These are phyloP conservation scores for Plasmodium sp. DNA, from an alignment of 169 alveolate species.

Conservation along the genomic window DNA sequence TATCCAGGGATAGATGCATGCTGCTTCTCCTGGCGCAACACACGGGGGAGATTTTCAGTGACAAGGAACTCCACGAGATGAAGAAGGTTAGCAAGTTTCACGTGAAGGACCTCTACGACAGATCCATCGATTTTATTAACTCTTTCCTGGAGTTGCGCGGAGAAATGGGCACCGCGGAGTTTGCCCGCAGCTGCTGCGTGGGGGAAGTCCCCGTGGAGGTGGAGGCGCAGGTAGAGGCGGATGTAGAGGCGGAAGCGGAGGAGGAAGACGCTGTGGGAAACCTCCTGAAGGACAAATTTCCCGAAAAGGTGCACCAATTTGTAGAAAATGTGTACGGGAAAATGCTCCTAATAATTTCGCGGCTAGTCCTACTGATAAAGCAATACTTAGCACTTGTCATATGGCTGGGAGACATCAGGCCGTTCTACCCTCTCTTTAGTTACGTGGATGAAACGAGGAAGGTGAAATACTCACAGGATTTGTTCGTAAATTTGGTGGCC, in stretches of 20 bases:
- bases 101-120: constrained; percentile 61
- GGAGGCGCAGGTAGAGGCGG: neutral
- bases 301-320: constrained; percentile 35
- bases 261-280: neutral
- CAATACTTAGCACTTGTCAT: constrained; percentile 53
- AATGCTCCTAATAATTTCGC: constrained; percentile 60
- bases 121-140: constrained; percentile 69
- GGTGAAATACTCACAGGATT: constrained; percentile 28
- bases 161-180: constrained; percentile 24
- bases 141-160: constrained; percentile 40
- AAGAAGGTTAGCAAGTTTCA: constrained; percentile 41
- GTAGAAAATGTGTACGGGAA: constrained; percentile 27
- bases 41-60: constrained; percentile 73
- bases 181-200: constrained; percentile 44
- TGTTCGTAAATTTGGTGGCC: constrained; percentile 41
- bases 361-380: constrained; percentile 46
- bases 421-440: constrained; percentile 73
- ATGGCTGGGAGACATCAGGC: constrained; percentile 70
- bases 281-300: constrained; percentile 31
- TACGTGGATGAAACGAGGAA: constrained; percentile 36
- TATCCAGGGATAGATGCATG: constrained; percentile 70
- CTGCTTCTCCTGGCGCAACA: constrained; percentile 61
- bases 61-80: constrained; percentile 43
- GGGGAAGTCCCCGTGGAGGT: neutral
- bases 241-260: neutral